Base-by-base conservation (phyloP, 345 rosid genomes). In the Aegle marmelos region DNA sequence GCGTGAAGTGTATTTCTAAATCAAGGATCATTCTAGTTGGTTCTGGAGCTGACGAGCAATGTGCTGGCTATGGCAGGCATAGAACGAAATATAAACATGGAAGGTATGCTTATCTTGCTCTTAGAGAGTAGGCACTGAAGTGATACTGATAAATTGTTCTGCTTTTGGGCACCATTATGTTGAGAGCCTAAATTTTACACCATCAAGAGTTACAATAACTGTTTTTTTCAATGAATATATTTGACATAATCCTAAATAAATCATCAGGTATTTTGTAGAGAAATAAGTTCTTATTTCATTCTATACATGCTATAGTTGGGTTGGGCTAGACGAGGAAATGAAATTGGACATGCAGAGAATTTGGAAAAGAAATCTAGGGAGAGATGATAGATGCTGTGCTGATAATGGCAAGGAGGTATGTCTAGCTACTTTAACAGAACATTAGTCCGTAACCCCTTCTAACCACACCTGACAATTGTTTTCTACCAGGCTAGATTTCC, bases 1-100 rank as follows among this genome's bases (percentile, higher is more conserved):
- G 80, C 36, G 31, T 83, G 5, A 89, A 81, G 50, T 94, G 92
- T 82, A 87, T 85, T 48, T 93, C 97, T 56, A 59, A 77, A 45
- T 93, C 98, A 64, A 94, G 89, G 79, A 87, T 94, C 37, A 84
- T 95, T 69, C 90, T 95, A 54, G 94, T 94, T 65, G 99, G 99
- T 57, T 89, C 97, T 62, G 99, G 99, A 64, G 99, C 99, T 34
- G 99, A 95, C 83, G 97, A 95, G 82, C 98, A 94, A 79, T 95
- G 99, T 87, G 99, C 99, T 77, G 99, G 99, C 80, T 95, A 95
- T 79, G 97, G 98, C 76, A 86, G 98, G 75, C 98, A 95, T 78
- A 92, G 79, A 86, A 95, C 99, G 41, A 93, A 92, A 74, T 95
- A 88, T 75, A 83, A 89, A 87, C 73, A 89, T 73, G 94, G 90